phyloP scores from a whole-genome alignment of 1,139 yeast species.

The Pichia sp. region DNA sequence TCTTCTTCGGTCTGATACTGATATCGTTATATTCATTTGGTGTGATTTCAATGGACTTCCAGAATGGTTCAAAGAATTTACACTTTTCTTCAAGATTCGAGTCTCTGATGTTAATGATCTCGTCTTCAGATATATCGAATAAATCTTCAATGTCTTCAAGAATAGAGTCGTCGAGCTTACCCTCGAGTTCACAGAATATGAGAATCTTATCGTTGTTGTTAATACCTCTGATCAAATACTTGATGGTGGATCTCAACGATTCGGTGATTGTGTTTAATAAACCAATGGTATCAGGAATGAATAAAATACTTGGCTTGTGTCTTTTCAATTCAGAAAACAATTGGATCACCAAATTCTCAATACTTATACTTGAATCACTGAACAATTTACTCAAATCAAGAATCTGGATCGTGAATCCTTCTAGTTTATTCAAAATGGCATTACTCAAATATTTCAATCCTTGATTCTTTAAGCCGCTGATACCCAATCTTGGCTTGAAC shows the following conservation, averaged over 20 bases:
- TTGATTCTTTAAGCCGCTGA: constrained; percentile 74
- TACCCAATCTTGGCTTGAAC: constrained; percentile 77
- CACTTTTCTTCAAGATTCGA: constrained; percentile 45
- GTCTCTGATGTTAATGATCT: constrained; percentile 47
- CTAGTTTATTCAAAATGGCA: constrained; percentile 79
- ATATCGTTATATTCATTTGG: constrained; percentile 65
- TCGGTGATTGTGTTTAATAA: constrained; percentile 72
- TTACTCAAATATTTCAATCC: constrained; percentile 89
- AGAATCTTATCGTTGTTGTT: constrained; percentile 73
- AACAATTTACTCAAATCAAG: constrained; percentile 77
- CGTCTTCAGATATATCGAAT: constrained; percentile 27
- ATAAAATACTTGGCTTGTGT: constrained; percentile 85
- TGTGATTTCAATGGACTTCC: constrained; percentile 56
- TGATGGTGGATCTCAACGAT: constrained; percentile 69
- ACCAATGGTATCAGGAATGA: constrained; percentile 78
- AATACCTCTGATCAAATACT: constrained; percentile 65
- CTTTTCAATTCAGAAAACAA: constrained; percentile 85
- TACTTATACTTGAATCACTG: constrained; percentile 78
- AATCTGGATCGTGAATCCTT: constrained; percentile 87
- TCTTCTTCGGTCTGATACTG: constrained; percentile 49
- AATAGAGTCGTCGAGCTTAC: constrained; percentile 12
- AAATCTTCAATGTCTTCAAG: constrained; percentile 26
- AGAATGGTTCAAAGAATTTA: constrained; percentile 55
- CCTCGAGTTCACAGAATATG: constrained; percentile 74
- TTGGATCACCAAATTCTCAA: constrained; percentile 85